phyloP scores from a whole-genome alignment of 1,284 basidiomycete species.

The Microbotryum silenes-acaulis region DNA sequence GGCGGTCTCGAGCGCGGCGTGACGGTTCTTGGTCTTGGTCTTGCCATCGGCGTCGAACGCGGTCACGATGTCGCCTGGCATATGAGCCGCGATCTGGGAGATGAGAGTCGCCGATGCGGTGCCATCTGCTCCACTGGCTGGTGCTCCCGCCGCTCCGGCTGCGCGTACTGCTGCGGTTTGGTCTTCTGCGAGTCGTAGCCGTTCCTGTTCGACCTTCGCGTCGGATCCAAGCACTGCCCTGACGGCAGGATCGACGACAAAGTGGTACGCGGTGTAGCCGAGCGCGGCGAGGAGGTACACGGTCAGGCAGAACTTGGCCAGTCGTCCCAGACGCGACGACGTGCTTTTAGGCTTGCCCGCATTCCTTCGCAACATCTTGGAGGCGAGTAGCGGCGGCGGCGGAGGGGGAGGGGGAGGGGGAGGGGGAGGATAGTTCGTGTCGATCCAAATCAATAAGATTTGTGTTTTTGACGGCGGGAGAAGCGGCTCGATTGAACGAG shows the following conservation, averaged over 20 bases:
- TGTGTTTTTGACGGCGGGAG: no score
- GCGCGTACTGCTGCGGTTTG: neutral
- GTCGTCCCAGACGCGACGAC: slow-evolving; percentile 14
- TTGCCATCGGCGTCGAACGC: no score
- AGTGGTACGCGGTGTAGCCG: slow-evolving; percentile 30
- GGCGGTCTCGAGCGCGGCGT: slow-evolving; percentile 30
- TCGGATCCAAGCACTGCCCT: neutral
- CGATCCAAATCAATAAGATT: no score
- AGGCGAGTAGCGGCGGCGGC: no score
- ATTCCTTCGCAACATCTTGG: no score
- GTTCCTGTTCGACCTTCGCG: no score
- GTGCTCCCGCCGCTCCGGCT: no score
- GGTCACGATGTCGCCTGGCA: neutral
- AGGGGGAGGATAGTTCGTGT: no score
- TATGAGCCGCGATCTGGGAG: neutral
- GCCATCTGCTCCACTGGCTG: no score
- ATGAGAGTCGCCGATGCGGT: neutral
- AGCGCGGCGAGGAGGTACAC: slow-evolving; percentile 32
- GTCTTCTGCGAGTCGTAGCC: no score
- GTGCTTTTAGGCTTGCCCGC: neutral
- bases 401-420: no score
- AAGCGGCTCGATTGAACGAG: no score
- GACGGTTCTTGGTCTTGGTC: slow-evolving; percentile 15
- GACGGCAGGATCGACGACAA: slow-evolving; percentile 23
- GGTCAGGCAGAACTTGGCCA: slow-evolving; percentile 24